Evolutionary conservation across 1,139 yeast genomes (phyloP).

Genomic region (Candida gigantensis): DNA sequence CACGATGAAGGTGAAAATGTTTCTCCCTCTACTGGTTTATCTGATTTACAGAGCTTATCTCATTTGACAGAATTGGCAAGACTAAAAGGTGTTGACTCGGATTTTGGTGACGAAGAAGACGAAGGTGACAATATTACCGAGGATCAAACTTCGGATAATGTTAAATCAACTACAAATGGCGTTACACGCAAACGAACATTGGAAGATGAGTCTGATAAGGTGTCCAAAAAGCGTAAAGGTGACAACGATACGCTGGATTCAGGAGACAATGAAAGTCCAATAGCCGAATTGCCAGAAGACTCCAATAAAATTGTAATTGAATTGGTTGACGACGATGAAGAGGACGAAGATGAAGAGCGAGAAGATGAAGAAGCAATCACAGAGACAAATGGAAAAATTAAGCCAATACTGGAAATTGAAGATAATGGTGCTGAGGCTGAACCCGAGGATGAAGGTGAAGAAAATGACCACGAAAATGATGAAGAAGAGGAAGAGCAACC

Average conservation of each 20-base stretch:
- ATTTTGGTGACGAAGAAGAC: slow-evolving; percentile 18
- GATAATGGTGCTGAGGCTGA: slow-evolving; percentile 16
- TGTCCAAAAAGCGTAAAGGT: too few relatives aligned
- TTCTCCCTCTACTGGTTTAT: slow-evolving; percentile 17
- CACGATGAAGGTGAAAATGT: slow-evolving; percentile 15
- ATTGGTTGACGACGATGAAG: too few relatives aligned
- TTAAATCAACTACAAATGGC: slow-evolving; percentile 8
- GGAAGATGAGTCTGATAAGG: too few relatives aligned
- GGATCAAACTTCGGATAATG: slow-evolving; percentile 4
- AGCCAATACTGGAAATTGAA: slow-evolving; percentile 1
- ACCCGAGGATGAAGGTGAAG: slow-evolving; percentile 14
- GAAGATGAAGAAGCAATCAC: too few relatives aligned
- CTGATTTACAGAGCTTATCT: slow-evolving; percentile 43
- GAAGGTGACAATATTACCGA: slow-evolving; percentile 6
- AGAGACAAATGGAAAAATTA: too few relatives aligned
- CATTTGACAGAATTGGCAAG: slow-evolving; percentile 45
- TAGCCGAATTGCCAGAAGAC: too few relatives aligned
- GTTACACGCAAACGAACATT: slow-evolving; percentile 1
- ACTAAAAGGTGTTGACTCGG: slow-evolving; percentile 38
- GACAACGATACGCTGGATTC: too few relatives aligned
- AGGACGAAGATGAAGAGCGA: too few relatives aligned
- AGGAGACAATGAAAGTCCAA: too few relatives aligned
- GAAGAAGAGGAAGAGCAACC: too few relatives aligned
- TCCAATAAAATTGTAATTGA: too few relatives aligned
- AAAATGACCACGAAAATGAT: slow-evolving; percentile 15